Evolutionary conservation across 345 rosid species (phyloP), one percentile per base, ranked within the genome.

Genomic region (Geranium rotundifolium): DNA sequence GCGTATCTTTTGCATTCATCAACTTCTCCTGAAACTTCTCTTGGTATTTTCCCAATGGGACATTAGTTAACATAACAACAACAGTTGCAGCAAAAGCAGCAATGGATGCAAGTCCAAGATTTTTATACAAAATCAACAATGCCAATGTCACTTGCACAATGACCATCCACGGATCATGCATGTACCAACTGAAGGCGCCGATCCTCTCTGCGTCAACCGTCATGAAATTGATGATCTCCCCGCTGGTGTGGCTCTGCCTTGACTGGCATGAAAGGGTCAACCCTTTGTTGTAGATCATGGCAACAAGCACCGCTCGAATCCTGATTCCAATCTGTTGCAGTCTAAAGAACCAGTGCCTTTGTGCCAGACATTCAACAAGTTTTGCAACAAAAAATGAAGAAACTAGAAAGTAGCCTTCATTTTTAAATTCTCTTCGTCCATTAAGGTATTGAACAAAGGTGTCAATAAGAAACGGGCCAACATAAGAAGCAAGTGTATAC

Each of bases 381-480:
- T 76, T 76, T 1, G 76, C 76, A 63, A 61, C 41, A 16, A 72
- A 58, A 61, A 72, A 76, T 2, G 71, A 19, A 4, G 62, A 52
- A 57, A 67, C 80, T 17, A 76, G 57, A 64, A 66, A 0, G 50
- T 72, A 76, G 2, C 80, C 80, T 62, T 72, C 71, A 30, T 68
- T 66, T 39, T 57, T 59, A 30, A 39, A 65, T 16, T 55, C 3
- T 9, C 71, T 67, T 39, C 15, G 63, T 17, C 76, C 72, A 56
- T 52, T 66, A n/a, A 76, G 76, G 69, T 72, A 76, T 39, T 63
- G 73, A 57, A 76, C 74, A 19, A 76, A 72, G 0, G 71, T 54
- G 34, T 69, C 80, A 12, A 72, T 76, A 31, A 76, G 74, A 63
- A 63, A 72, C 1, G 80, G 80, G 9, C 80, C 80, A 57, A 72